These are phyloP conservation scores for Lactuca saligna DNA, from an alignment of 129 eudicot species.

Conservation along the genomic window DNA sequence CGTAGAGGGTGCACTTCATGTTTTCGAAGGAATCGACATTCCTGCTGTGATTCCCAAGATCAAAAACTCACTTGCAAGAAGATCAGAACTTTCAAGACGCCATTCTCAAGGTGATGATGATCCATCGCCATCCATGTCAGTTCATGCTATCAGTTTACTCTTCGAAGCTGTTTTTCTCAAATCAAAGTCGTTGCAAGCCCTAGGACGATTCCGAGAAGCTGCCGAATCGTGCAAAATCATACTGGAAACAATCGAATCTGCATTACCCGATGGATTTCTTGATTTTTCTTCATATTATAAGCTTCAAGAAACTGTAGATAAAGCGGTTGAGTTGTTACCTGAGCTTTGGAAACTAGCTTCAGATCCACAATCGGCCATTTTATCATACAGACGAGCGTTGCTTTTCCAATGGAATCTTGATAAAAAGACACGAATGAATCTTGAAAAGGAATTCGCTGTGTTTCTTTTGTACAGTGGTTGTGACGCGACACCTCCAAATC, in stretches of 20 bases:
- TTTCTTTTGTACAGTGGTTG: conserved; percentile 84
- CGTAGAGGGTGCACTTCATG: conserved; percentile 81
- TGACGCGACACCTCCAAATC: conserved; percentile 83
- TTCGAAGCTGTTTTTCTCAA: conserved; percentile 87
- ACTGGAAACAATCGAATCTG: conserved; percentile 77
- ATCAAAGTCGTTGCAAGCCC: conserved; percentile 67
- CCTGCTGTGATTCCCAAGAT: conserved; percentile 72
- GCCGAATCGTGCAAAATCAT: conserved; percentile 83
- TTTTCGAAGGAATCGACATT: conserved; percentile 87
- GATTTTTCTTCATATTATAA: conserved; percentile 55
- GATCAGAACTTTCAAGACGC: conserved; percentile 63
- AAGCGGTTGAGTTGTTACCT: conserved; percentile 79
- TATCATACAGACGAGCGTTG: conserved; percentile 69
- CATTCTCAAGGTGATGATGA: conserved; percentile 60
- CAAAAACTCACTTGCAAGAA: conserved; percentile 48
- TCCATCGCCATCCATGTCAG: conserved; percentile 61
- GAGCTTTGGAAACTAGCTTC: conserved; percentile 65
- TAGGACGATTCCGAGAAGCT: conserved; percentile 73
- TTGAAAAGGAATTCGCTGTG: conserved; percentile 75
- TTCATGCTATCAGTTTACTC: conserved; percentile 83
- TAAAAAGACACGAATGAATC: conserved; percentile 46
- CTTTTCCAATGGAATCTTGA: conserved; percentile 88
- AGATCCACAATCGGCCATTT: conserved; percentile 58
- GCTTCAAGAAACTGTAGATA: conserved; percentile 67
- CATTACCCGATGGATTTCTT: conserved; percentile 72